Conservation (phyloP, 176 grass and related monocot species). For the Oryza nivara region DNA sequence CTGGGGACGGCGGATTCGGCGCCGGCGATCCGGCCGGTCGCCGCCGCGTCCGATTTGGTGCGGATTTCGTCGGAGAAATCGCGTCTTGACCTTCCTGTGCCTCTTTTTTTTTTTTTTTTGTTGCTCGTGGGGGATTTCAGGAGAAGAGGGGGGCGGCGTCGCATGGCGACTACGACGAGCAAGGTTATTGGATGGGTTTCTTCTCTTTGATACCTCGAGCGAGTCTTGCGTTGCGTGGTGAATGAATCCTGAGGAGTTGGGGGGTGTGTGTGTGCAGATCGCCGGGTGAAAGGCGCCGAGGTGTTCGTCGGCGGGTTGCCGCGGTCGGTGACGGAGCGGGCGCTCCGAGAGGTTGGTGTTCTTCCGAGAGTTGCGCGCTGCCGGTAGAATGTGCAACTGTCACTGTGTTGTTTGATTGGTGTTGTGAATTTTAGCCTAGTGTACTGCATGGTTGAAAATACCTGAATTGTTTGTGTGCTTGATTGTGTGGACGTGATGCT, state of each 20-base stretch:
- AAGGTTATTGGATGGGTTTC: conserved; percentile 14
- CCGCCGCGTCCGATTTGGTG: conserved; percentile 24
- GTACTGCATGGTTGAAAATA: background rate
- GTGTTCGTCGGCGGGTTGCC: conserved; percentile 80
- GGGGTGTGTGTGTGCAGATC: conserved; percentile 44
- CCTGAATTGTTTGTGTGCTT: background rate
- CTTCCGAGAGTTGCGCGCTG: background rate
- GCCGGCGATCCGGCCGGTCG: background rate
- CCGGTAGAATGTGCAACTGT: background rate
- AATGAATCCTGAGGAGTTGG: background rate
- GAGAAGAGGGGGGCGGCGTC: conserved; percentile 45
- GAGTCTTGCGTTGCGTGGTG: background rate
- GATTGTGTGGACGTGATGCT: background rate
- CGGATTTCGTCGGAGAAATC: background rate
- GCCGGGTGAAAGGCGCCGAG: conserved; percentile 56
- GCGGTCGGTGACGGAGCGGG: conserved; percentile 61
- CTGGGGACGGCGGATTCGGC: background rate
- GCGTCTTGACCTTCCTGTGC: background rate
- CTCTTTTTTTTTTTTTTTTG: background rate
- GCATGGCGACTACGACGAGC: conserved; percentile 36
- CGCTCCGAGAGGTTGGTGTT: conserved; percentile 59
- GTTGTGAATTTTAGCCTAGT: background rate
- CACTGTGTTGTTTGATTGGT: background rate
- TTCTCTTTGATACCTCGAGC: background rate
- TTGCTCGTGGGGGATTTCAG: conserved; percentile 14